Evolutionary conservation across 352 stramenopile species (phyloP).

Genomic region (Blastocystis sp.): DNA sequence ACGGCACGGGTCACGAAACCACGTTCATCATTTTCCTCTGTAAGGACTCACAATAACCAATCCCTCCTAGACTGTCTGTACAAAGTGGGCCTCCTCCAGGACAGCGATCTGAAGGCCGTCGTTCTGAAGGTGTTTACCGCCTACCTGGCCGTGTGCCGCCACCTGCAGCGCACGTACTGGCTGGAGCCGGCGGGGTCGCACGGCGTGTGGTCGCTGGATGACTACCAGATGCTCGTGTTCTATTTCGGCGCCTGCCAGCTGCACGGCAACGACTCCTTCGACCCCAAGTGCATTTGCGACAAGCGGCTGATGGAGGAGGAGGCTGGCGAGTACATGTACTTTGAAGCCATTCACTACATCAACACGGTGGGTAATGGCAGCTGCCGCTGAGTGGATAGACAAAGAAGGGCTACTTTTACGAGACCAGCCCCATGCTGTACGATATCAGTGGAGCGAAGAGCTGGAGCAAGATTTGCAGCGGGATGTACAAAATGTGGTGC

Average conservation of each 20-base stretch:
- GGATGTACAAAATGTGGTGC: slow-evolving; percentile 70
- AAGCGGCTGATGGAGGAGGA: slow-evolving; percentile 77
- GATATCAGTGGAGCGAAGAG: slow-evolving; percentile 61
- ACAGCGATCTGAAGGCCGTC: slow-evolving; percentile 48
- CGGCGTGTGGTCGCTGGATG: slow-evolving; percentile 95
- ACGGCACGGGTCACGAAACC: slow-evolving; percentile 95
- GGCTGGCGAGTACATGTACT: slow-evolving; percentile 84
- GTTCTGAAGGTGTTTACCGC: slow-evolving; percentile 46
- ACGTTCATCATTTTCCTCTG: slow-evolving; percentile 88
- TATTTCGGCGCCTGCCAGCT: slow-evolving; percentile 94
- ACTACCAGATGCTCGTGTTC: slow-evolving; percentile 97
- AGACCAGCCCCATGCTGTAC: slow-evolving; percentile 67
- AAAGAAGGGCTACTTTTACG: slow-evolving; percentile 65
- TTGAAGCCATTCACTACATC: slow-evolving; percentile 87
- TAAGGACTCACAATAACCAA: background rate
- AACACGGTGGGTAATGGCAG: slow-evolving; percentile 83
- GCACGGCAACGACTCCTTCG: slow-evolving; percentile 71
- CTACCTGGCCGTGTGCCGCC: slow-evolving; percentile 59
- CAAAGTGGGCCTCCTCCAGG: slow-evolving; percentile 54
- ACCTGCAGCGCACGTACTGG: slow-evolving; percentile 65
- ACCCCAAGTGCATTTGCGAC: slow-evolving; percentile 79
- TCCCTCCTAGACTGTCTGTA: slow-evolving; percentile 57
- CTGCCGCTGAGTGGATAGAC: slow-evolving; percentile 73
- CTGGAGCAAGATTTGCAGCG: slow-evolving; percentile 66
- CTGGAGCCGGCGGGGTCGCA: slow-evolving; percentile 96